Conservation (phyloP, 495 filamentous ascomycete genomes). For the Hypoxylon perforatum region DNA sequence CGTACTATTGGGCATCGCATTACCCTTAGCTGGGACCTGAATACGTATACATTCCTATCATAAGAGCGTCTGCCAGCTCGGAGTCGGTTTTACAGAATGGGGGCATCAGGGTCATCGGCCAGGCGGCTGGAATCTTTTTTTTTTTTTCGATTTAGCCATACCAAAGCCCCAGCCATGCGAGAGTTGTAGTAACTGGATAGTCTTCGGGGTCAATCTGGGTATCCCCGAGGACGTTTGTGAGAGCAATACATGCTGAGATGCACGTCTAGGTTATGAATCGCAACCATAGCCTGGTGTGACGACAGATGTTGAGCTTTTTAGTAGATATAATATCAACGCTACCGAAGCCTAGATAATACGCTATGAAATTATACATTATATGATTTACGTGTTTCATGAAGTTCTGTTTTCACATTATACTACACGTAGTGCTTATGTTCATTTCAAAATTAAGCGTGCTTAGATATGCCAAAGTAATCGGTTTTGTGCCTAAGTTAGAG, state of each 20-base stretch:
- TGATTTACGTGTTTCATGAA: not conserved
- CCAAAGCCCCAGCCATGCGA: not conserved
- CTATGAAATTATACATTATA: conserved; percentile 15
- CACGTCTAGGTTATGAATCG: not conserved
- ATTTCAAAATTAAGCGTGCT: not conserved
- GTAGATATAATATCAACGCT: conserved; percentile 36
- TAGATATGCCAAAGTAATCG: not conserved
- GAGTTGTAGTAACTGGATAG: conserved; percentile 8
- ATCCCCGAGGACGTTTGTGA: not conserved
- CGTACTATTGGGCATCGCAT: conserved; percentile 19
- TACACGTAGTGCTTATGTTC: too few relatives aligned
- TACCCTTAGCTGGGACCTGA: conserved; percentile 2
- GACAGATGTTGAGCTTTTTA: conserved; percentile 18
- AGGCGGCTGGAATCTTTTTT: conserved; percentile 8
- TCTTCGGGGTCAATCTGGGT: not conserved
- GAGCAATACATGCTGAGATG: not conserved
- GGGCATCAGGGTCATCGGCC: conserved; percentile 27
- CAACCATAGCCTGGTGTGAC: not conserved
- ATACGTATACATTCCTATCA: conserved; percentile 35
- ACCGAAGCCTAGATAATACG: conserved; percentile 27
- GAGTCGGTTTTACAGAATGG: conserved; percentile 32
- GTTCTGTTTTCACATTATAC: not conserved
- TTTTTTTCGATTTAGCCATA: conserved; percentile 1
- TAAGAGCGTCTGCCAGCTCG: conserved; percentile 28
- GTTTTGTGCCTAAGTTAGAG: too few relatives aligned